Percentiles rank a stretch among this genome's conserved stretches.
These are phyloP conservation scores for Dipteronia sinensis DNA, from an alignment of 345 rosid species.

Conservation along the genomic window DNA sequence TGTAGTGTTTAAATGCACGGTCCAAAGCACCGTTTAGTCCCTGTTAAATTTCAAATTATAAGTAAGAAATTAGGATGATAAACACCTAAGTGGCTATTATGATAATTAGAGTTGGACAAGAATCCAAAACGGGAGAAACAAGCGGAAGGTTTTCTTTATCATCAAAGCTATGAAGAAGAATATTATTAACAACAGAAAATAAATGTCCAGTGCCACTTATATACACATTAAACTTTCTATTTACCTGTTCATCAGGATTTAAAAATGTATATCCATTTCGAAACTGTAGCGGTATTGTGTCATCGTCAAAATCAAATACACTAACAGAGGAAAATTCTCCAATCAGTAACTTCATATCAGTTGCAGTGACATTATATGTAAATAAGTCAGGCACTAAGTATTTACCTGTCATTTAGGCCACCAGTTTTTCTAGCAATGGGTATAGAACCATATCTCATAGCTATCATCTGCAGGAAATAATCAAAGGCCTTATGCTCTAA, in stretches of 20 bases:
- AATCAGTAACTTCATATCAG: slow-evolving; percentile 15
- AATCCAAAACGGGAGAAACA: background rate
- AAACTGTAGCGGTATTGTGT: slow-evolving; percentile 63
- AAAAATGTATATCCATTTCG: slow-evolving; percentile 76
- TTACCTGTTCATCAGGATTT: slow-evolving; percentile 82
- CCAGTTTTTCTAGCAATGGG: slow-evolving; percentile 92
- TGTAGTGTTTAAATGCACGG: slow-evolving; percentile 67
- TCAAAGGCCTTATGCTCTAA: background rate
- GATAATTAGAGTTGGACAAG: background rate
- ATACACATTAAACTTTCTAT: background rate
- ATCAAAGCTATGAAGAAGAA: background rate
- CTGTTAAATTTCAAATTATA: slow-evolving; percentile 33
- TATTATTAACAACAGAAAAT: background rate
- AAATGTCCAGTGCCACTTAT: background rate
- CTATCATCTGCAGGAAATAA: slow-evolving; percentile 69
- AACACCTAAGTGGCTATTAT: background rate
- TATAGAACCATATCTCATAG: slow-evolving; percentile 90
- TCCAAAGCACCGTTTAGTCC: slow-evolving; percentile 67
- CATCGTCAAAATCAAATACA: slow-evolving; percentile 86
- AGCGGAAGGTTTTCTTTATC: background rate
- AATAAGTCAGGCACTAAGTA: slow-evolving; percentile 8
- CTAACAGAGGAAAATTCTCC: slow-evolving; percentile 37
- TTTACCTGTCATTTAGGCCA: slow-evolving; percentile 89
- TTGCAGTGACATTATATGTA: background rate
- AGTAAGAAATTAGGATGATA: background rate